These are phyloP conservation scores for Trichoderma aggressivum DNA, from an alignment of 2,329 filamentous ascomycete species.

Conservation along the genomic window DNA sequence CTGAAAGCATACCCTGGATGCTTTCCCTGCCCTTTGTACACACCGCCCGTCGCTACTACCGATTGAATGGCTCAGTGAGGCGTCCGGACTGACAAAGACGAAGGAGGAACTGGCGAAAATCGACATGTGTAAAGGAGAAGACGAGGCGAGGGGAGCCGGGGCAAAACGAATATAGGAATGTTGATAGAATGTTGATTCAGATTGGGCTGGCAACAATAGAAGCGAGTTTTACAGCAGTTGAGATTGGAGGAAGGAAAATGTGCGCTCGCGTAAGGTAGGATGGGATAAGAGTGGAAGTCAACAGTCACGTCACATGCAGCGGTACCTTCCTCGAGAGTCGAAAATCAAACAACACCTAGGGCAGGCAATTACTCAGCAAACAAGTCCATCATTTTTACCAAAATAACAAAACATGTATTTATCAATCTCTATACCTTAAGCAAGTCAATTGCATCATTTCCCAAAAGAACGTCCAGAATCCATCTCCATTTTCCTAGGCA, in stretches of 20 bases:
- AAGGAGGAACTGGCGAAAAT: too few relatives aligned
- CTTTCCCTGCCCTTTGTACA: neutral
- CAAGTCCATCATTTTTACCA: neutral
- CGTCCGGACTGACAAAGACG: too few relatives aligned
- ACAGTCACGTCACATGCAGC: neutral
- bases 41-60: neutral
- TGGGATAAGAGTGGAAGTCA: neutral
- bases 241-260: neutral
- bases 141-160: too few relatives aligned
- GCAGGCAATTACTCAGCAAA: neutral
- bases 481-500: neutral
- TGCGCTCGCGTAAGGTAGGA: neutral
- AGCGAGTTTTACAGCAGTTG: neutral
- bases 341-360: neutral
- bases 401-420: neutral
- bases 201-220: neutral
- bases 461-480: neutral
- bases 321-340: neutral
- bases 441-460: neutral
- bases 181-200: neutral
- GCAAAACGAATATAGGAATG: too few relatives aligned
- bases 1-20: too few relatives aligned
- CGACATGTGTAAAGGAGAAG: too few relatives aligned
- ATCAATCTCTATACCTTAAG: neutral
- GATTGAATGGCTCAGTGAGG: neutral